These are phyloP conservation scores for Euphorbia tirucalli DNA, from an alignment of 345 rosid species.

Conservation along the genomic window DNA sequence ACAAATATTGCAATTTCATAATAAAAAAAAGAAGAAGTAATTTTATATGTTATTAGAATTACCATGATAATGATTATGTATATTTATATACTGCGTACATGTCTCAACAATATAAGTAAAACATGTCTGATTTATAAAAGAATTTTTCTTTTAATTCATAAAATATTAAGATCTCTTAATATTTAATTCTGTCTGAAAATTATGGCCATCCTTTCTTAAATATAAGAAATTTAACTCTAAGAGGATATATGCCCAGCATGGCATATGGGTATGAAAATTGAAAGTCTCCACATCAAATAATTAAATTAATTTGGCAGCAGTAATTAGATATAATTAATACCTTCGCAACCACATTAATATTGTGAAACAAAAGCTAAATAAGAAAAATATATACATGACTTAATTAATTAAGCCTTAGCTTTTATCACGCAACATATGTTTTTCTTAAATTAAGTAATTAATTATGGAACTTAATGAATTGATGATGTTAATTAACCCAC, in stretches of 20 bases:
- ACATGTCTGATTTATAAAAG: constrained; percentile 18
- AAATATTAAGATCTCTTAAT: constrained; percentile 3
- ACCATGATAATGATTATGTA: neutral
- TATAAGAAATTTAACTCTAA: constrained; percentile 1
- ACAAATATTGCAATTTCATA: too few relatives aligned
- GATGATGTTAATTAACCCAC: neutral
- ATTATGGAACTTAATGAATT: neutral
- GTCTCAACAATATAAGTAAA: constrained; percentile 18
- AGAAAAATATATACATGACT: neutral
- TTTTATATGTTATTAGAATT: neutral
- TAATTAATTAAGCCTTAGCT: neutral
- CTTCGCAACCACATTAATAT: neutral
- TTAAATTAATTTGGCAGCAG: neutral
- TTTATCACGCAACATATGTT: neutral
- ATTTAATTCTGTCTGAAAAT: constrained; percentile 7
- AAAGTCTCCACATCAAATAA: neutral
- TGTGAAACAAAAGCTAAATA: neutral
- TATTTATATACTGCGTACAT: neutral
- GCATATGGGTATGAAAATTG: constrained; percentile 6
- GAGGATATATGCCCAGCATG: constrained; percentile 4
- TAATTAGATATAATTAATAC: neutral
- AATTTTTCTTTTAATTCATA: constrained; percentile 14
- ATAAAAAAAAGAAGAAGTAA: neutral
- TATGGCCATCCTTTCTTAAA: neutral
- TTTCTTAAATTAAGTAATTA: neutral